Conservation (phyloP, 2,329 filamentous ascomycete genomes). For the Endocalyx cinctus region DNA sequence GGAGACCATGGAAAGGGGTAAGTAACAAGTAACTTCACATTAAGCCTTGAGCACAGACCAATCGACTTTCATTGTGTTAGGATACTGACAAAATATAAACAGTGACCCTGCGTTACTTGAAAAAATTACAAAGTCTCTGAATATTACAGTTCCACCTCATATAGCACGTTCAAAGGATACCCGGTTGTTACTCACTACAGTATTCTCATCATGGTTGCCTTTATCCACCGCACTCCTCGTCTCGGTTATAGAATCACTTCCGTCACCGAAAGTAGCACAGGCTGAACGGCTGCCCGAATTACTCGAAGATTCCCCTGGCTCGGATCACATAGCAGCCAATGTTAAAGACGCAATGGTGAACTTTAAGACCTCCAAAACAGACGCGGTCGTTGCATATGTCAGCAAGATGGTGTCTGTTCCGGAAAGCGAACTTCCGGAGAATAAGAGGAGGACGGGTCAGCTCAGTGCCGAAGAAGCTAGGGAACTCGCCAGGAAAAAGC, state of each 20-base stretch:
- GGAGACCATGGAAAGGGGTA: conserved; percentile 77
- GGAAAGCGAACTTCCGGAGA: conserved; percentile 84
- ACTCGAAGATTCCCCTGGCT: conserved; percentile 74
- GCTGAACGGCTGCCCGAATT: conserved; percentile 73
- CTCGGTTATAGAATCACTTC: conserved; percentile 88
- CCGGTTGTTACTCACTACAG: conserved; percentile 73
- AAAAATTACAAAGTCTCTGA: conserved; percentile 91
- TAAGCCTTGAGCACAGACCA: background rate
- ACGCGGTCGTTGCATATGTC: conserved; percentile 87
- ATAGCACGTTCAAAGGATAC: conserved; percentile 80
- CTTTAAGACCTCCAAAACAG: conserved; percentile 66
- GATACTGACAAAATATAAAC: conserved; percentile 20
- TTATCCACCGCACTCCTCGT: conserved; percentile 89
- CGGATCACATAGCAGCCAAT: conserved; percentile 61
- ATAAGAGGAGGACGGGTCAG: conserved; percentile 66
- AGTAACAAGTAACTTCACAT: conserved; percentile 31
- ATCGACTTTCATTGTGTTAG: too few relatives aligned
- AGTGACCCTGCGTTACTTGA: conserved; percentile 77
- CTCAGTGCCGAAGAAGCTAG: conserved; percentile 86
- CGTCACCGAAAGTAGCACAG: conserved; percentile 78
- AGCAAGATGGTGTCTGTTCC: conserved; percentile 98
- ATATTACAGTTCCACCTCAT: conserved; percentile 78
- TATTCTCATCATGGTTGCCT: conserved; percentile 88
- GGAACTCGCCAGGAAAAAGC: conserved; percentile 81
- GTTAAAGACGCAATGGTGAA: conserved; percentile 77